Evolutionary conservation across 2,329 filamentous ascomycete species (phyloP).

Genomic region (Pseudocercospora fuligena): DNA sequence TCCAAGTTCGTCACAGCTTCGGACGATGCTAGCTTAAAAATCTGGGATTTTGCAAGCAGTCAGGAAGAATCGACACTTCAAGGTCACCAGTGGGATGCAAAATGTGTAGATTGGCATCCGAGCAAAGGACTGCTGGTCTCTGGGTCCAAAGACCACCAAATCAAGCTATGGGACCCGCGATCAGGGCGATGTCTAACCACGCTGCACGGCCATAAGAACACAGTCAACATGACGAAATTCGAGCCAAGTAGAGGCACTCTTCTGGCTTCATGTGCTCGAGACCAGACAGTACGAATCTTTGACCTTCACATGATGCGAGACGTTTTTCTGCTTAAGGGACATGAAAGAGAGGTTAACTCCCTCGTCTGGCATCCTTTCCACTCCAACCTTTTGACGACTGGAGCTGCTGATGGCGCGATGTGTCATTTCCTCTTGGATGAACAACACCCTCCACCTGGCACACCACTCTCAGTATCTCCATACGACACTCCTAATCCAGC

Average conservation of each 20-base stretch:
- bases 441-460: constrained; percentile 79
- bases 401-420: constrained; percentile 85
- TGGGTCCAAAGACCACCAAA: constrained; percentile 94
- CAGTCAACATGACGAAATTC: constrained; percentile 89
- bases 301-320: constrained; percentile 98
- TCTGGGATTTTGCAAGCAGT: constrained; percentile 92
- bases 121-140: constrained; percentile 92
- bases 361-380: constrained; percentile 94
- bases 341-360: constrained; percentile 95
- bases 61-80: constrained; percentile 80
- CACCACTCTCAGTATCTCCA: constrained; percentile 73
- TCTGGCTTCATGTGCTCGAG: constrained; percentile 88
- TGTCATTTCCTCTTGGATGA: constrained; percentile 97
- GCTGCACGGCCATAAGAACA: constrained; percentile 95
- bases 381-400: constrained; percentile 84
- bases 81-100: constrained; percentile 98
- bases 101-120: constrained; percentile 96
- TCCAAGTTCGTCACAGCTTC: constrained; percentile 95
- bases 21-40: constrained; percentile 90
- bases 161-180: constrained; percentile 98
- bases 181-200: constrained; percentile 89
- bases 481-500: constrained; percentile 83
- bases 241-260: constrained; percentile 83
- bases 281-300: constrained; percentile 91
- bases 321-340: constrained; percentile 87